Percentiles rank a stretch among this genome's conserved stretches.
Conservation (phyloP, 108 stramenopile genomes). For the Nitzschia sp. region DNA sequence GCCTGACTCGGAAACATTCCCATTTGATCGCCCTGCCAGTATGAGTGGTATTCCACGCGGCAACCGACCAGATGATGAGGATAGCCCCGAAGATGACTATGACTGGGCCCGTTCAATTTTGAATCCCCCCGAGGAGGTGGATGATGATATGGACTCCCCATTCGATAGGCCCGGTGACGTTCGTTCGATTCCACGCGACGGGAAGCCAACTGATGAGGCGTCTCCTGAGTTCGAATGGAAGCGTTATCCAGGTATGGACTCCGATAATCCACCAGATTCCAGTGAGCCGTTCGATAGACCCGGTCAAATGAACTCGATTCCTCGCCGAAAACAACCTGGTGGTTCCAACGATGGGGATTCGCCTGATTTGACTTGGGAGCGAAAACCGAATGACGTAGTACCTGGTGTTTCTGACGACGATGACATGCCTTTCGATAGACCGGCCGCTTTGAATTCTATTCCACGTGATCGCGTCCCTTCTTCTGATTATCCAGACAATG, state of each 20-base stretch:
- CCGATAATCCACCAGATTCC: constrained; percentile 5
- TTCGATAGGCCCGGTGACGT: constrained; percentile 31
- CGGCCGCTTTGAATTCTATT: constrained; percentile 3
- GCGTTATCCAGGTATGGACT: background rate
- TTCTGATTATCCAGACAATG: constrained; percentile 2
- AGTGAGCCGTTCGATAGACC: constrained; percentile 24
- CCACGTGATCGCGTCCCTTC: constrained; percentile 10
- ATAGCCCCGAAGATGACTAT: constrained; percentile 25
- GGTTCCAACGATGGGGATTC: constrained; percentile 7
- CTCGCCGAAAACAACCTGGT: constrained; percentile 1
- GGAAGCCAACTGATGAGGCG: constrained; percentile 11
- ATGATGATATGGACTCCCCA: constrained; percentile 4
- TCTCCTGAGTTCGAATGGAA: constrained; percentile 22
- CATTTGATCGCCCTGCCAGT: constrained; percentile 11
- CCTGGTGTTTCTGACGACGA: constrained; percentile 14
- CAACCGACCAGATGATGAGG: background rate
- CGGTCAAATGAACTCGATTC: constrained; percentile 4
- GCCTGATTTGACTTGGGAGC: background rate
- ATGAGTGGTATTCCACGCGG: constrained; percentile 4
- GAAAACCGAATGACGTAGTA: background rate
- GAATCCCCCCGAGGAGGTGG: constrained; percentile 5
- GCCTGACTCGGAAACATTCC: constrained; percentile 6
- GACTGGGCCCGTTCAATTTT: constrained; percentile 3
- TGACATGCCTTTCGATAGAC: constrained; percentile 24
- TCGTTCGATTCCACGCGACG: constrained; percentile 29